Evolutionary conservation across 345 rosid genomes (phyloP).

Genomic region (Chamaenerion angustifolium): DNA sequence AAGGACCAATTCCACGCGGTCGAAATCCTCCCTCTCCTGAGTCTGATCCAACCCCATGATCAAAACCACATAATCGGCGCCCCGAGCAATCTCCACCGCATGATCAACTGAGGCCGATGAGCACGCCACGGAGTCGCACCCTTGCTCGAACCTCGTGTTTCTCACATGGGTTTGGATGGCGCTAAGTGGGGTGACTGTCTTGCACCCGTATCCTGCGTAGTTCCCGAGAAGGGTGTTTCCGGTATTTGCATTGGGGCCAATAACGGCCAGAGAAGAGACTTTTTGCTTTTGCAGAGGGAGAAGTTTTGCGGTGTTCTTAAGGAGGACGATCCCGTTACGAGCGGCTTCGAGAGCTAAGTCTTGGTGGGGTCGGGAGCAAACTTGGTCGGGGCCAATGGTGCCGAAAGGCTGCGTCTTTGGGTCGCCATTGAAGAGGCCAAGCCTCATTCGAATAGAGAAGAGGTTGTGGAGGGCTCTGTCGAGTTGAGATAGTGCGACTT

Average conservation of each 20-base stretch:
- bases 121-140: slow-evolving; percentile 63
- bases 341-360: slow-evolving; percentile 81
- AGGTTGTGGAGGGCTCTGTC: slow-evolving; percentile 71
- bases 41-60: slow-evolving; percentile 80
- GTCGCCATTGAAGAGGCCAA: slow-evolving; percentile 77
- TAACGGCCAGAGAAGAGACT: slow-evolving; percentile 44
- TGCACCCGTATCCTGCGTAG: slow-evolving; percentile 77
- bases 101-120: slow-evolving; percentile 32
- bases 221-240: slow-evolving; percentile 56
- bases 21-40: slow-evolving; percentile 60
- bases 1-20: slow-evolving; percentile 51
- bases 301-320: slow-evolving; percentile 43
- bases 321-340: slow-evolving; percentile 69
- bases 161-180: slow-evolving; percentile 41
- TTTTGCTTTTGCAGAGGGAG: slow-evolving; percentile 50
- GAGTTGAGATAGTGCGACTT: slow-evolving; percentile 37
- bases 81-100: slow-evolving; percentile 38
- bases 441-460: slow-evolving; percentile 66
- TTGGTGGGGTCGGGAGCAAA: slow-evolving; percentile 63
- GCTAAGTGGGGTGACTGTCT: slow-evolving; percentile 37
- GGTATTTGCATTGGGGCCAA: slow-evolving; percentile 70
- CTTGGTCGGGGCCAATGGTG: slow-evolving; percentile 40
- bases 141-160: slow-evolving; percentile 30
- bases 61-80: slow-evolving; percentile 55
- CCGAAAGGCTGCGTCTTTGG: slow-evolving; percentile 47